Conservation (phyloP, 805 yeast genomes). For the Metschnikowia amazonensis region DNA sequence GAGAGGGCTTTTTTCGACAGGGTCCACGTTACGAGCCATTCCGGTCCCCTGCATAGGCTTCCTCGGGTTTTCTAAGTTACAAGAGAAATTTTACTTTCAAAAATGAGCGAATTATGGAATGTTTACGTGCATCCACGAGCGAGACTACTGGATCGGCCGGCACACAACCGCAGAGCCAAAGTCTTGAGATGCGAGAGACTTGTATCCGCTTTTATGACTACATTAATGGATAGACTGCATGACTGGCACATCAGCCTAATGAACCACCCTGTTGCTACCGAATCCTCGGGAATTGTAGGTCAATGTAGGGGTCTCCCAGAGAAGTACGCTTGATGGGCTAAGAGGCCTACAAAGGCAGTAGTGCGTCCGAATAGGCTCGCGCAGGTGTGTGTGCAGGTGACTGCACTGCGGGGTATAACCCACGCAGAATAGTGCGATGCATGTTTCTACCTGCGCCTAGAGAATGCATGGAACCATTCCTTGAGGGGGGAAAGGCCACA, state of each 20-base stretch:
- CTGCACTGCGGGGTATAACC: not conserved
- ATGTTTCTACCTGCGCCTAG: not conserved
- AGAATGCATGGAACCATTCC: too few species aligned
- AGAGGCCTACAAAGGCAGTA: not conserved
- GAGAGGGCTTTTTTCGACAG: not conserved
- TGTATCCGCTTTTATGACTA: too few species aligned
- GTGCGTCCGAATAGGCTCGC: not conserved
- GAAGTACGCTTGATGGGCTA: not conserved
- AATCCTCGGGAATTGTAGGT: too few species aligned
- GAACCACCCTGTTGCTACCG: too few species aligned
- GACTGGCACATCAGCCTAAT: too few species aligned
- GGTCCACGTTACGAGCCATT: not conserved
- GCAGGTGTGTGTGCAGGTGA: not conserved
- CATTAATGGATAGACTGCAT: too few species aligned
- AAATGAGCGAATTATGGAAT: not conserved
- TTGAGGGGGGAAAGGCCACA: too few species aligned
- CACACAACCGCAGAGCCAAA: not conserved
- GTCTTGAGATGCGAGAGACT: not conserved
- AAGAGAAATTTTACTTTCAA: not conserved
- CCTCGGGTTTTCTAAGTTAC: not conserved
- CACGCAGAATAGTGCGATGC: not conserved
- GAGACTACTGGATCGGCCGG: not conserved
- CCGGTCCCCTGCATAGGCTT: not conserved
- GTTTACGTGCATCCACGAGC: not conserved
- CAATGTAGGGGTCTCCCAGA: not conserved